Conservation (phyloP, 2,329 filamentous ascomycete species). For the Aspergillus candidus region DNA sequence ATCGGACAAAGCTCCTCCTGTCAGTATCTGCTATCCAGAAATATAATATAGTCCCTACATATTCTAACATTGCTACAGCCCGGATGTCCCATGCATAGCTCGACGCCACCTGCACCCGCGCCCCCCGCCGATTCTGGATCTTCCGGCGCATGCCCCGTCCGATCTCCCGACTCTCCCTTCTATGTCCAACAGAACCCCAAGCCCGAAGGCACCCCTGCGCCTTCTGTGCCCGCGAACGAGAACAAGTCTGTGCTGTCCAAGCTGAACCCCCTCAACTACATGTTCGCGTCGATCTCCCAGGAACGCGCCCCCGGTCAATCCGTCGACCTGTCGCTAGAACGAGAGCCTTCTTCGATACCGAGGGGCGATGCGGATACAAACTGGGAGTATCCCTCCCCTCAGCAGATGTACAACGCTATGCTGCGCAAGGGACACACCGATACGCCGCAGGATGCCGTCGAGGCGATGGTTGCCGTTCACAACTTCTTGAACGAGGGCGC, state of each 20-base stretch:
- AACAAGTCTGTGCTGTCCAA: conserved; percentile 53
- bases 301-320: conserved; percentile 67
- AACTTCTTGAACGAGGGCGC: conserved; percentile 98
- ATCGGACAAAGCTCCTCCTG: conserved; percentile 49
- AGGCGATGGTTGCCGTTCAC: conserved; percentile 95
- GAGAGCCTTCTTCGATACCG: conserved; percentile 87
- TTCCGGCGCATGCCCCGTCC: conserved; percentile 40
- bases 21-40: conserved; percentile 29
- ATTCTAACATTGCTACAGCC: conserved; percentile 44
- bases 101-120: conserved; percentile 22
- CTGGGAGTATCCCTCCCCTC: conserved; percentile 97
- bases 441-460: conserved; percentile 86
- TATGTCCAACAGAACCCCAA: conserved; percentile 31
- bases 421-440: conserved; percentile 93
- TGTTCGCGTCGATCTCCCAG: conserved; percentile 84
- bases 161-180: conserved; percentile 47
- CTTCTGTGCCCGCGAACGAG: conserved; percentile 19
- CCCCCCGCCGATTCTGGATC: conserved; percentile 22
- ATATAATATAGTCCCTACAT: neutral
- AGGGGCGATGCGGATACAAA: conserved; percentile 66
- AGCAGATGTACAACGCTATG: conserved; percentile 99
- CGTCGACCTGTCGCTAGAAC: conserved; percentile 66
- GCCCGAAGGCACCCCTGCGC: conserved; percentile 27
- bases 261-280: conserved; percentile 83
- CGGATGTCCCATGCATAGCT: conserved; percentile 62